Evolutionary conservation across 352 stramenopile species (phyloP), one percentile per base, ranked within the genome.

Genomic region (Pythium insidiosum): DNA sequence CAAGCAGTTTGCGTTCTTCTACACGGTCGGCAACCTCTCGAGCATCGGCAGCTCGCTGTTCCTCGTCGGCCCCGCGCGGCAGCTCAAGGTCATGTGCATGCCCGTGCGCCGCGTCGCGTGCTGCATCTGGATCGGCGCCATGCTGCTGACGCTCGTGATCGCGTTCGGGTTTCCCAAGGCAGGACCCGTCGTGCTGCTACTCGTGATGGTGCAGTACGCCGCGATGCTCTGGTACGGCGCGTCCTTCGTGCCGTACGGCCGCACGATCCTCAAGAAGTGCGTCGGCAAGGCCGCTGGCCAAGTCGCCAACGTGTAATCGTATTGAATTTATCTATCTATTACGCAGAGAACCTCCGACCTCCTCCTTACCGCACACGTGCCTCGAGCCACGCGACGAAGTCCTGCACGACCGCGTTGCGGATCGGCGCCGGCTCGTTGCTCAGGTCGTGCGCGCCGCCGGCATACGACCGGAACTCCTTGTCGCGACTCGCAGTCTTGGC

Each of bases 1-100:
- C 13, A 88, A 88, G 49, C 73, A 87, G 47, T 92, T 92, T 53
- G 79, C 61, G 18, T 92, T 92, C 61, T 89, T 92, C 56, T 92
- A 92, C 53, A 89, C 77, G 11, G 51, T 92, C 23, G 75, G 79
- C n/a, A 86, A 68, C 43, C 63, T 92, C 18, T 83, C 71, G 57
- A 84, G 72, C 29, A 85, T 92, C 35, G 75, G 76, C 37, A 84
- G 67, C 19, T 92, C 79, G 22, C 58, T 89, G 16, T 92, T 92
- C 45, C 63, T 92, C 30, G 72, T 88, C 11, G 76, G 79, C 0
- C 78, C 78, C 9, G 55, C 55, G 56, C 47, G 74, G 7, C 79
- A 92, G 59, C 40, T 87, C 35, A 75, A 85, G 47, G 70, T 92
- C 48, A 92, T 92, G 79, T 92, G 76, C 43, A 73, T 88, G 68